Percentiles rank a stretch among this genome's conserved stretches.
Evolutionary conservation across 1,139 yeast species (phyloP).

Genomic region (Casaregolazyma suthepensis): DNA sequence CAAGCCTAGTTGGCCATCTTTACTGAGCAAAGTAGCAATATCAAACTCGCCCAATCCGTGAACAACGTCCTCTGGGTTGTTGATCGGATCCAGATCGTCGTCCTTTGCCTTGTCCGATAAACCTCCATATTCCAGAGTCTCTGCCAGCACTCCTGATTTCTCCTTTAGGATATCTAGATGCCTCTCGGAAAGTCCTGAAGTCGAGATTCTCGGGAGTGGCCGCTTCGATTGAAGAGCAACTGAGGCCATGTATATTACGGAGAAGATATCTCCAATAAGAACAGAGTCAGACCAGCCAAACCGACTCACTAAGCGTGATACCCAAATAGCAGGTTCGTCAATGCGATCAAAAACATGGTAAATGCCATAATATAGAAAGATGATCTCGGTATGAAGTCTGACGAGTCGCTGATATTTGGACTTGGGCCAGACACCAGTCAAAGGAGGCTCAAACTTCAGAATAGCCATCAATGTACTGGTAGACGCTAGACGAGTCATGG

Average conservation of each 20-base stretch:
- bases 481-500: slow-evolving; percentile 18
- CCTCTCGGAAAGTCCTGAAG: slow-evolving; percentile 23
- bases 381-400: slow-evolving; percentile 20
- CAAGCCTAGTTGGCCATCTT: slow-evolving; percentile 23
- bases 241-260: slow-evolving; percentile 27
- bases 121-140: background rate
- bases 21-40: slow-evolving; percentile 10
- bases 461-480: slow-evolving; percentile 17
- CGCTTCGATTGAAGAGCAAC: slow-evolving; percentile 22
- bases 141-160: slow-evolving; percentile 13
- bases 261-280: slow-evolving; percentile 25
- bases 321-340: slow-evolving; percentile 18
- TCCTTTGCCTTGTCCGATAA: slow-evolving; percentile 9
- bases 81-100: background rate
- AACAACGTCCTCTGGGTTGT: slow-evolving; percentile 1
- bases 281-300: slow-evolving; percentile 27
- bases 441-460: slow-evolving; percentile 26
- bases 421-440: slow-evolving; percentile 28
- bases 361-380: slow-evolving; percentile 19
- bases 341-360: slow-evolving; percentile 20
- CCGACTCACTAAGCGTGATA: slow-evolving; percentile 15
- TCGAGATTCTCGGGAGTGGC: slow-evolving; percentile 28
- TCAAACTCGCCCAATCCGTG: slow-evolving; percentile 4
- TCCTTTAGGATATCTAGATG: slow-evolving; percentile 17
- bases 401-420: slow-evolving; percentile 22